These are phyloP conservation scores for Huntiella abstrusa DNA, from an alignment of 2,329 filamentous ascomycete genomes.

Conservation along the genomic window DNA sequence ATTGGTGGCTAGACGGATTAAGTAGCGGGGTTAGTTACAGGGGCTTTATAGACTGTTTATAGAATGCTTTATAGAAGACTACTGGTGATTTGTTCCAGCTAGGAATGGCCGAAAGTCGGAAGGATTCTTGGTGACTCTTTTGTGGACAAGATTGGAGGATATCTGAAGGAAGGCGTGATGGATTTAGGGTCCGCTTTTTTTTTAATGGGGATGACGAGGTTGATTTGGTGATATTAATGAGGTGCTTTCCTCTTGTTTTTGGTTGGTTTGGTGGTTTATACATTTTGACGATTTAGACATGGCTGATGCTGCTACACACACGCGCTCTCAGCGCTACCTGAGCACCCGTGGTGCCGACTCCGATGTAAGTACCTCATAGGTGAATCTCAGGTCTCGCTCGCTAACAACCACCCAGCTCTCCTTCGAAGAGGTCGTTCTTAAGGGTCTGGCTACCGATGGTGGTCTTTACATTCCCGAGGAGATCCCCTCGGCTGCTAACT, in stretches of 20 bases:
- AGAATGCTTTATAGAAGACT: too few relatives aligned
- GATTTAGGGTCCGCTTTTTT: neutral
- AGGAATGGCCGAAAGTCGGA: slow-evolving; percentile 8
- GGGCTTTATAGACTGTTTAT: too few relatives aligned
- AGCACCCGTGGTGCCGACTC: slow-evolving; percentile 32
- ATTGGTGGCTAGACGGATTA: neutral
- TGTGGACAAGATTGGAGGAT: neutral
- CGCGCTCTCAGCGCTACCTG: slow-evolving; percentile 29
- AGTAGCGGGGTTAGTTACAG: too few relatives aligned
- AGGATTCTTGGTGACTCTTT: slow-evolving; percentile 6
- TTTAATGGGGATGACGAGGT: neutral
- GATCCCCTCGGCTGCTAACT: slow-evolving; percentile 46
- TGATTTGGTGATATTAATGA: neutral
- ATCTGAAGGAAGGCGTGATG: neutral
- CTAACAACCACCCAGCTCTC: slow-evolving; percentile 41
- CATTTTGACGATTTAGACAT: slow-evolving; percentile 15
- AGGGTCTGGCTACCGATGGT: slow-evolving; percentile 70
- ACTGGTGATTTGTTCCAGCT: too few relatives aligned
- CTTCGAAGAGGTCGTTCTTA: slow-evolving; percentile 80
- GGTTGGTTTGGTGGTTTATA: neutral
- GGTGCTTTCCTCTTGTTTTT: neutral
- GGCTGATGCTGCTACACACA: slow-evolving; percentile 24
- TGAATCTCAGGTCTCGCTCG: neutral
- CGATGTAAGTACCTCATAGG: slow-evolving; percentile 20
- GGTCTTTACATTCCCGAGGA: slow-evolving; percentile 79